Percentiles rank a stretch among this genome's conserved stretches.
Evolutionary conservation across 2,329 filamentous ascomycete species (phyloP).

Genomic region (Fusarium incarnatum): DNA sequence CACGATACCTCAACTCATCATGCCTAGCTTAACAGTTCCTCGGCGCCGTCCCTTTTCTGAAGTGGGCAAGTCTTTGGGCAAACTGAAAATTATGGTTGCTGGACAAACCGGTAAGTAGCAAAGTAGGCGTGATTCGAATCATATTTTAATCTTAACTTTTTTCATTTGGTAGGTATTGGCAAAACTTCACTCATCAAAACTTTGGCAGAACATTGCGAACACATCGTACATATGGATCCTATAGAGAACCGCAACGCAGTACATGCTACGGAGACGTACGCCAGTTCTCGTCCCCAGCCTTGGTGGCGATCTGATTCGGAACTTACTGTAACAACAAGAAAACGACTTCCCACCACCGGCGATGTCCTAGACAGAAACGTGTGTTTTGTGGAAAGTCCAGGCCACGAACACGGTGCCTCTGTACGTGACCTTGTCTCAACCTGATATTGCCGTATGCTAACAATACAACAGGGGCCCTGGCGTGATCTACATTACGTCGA

Average conservation of each 20-base stretch:
- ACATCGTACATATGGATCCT: conserved; percentile 93
- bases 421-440: conserved; percentile 54
- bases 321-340: conserved; percentile 65
- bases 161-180: conserved; percentile 71
- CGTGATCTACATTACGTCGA: conserved; percentile 78
- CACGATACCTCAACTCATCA: conserved; percentile 83
- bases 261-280: conserved; percentile 74
- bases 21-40: conserved; percentile 95
- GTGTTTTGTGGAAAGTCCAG: conserved; percentile 90
- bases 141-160: not conserved
- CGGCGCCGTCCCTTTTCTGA: conserved; percentile 89
- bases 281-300: conserved; percentile 86
- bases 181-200: conserved; percentile 92
- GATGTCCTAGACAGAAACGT: conserved; percentile 89
- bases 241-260: conserved; percentile 53
- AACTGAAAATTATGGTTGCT: conserved; percentile 88
- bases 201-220: conserved; percentile 85
- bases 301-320: conserved; percentile 89
- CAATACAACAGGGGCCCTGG: conserved; percentile 66
- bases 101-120: conserved; percentile 74
- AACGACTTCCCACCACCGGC: conserved; percentile 75
- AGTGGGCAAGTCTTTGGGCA: conserved; percentile 84
- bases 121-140: not conserved
- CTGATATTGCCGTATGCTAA: conserved; percentile 47
- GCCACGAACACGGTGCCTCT: conserved; percentile 66